Evolutionary conservation across 768 basidiomycete species (phyloP), one percentile per base, ranked within the genome.

Genomic region (Pleurotus djamor): DNA sequence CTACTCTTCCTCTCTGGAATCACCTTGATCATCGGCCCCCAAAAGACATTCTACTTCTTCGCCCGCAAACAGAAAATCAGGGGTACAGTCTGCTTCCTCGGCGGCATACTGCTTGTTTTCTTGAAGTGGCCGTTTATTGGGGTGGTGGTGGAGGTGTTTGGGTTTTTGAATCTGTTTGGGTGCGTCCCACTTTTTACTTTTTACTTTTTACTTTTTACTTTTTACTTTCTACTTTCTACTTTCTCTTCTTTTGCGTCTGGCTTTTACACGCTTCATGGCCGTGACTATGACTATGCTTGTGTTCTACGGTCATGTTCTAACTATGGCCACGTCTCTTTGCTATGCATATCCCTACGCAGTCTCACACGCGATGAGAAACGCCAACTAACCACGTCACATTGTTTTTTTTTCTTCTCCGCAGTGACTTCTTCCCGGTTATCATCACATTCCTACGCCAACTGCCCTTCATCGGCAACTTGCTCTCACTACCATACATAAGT

Each of bases 381-480:
- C 21, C 49, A 14, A 43, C 13, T 43, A 6, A 13, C 5, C 12
- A 13, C 37, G 16, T 12, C 10, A 34, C 13, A 7, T 43, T n/a
- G 21, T 16, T 43, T 36, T n/a, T 36, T 14, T 3, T 45, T 28
- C n/a, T 34, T 43, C 33, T 12, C 35, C 62, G 48, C 75, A 98
- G 96, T 48, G 96, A 98, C 75, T 99, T 99, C 81, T 98, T 98
- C 85, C 97, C 97, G 5, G 97, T 98, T 61, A 89, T 99, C 58
- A 79, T 99, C 52, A 95, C 94, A n/a, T 98, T 98, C 81, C 75
- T 98, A 63, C 84, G 96, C 58, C 96, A 98, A 75, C 71, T 98
- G 48, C 96, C 97, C 4, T 87, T 97, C 63, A 82, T 99, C 59
- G 96, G 97, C 32, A 92, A 87, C 0, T 72, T 92, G 62, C 74